A percentile compares a stretch with the other conserved stretches of the same genome.
Conservation (phyloP, 768 basidiomycete species). For the Hygrocybe coccinea region DNA sequence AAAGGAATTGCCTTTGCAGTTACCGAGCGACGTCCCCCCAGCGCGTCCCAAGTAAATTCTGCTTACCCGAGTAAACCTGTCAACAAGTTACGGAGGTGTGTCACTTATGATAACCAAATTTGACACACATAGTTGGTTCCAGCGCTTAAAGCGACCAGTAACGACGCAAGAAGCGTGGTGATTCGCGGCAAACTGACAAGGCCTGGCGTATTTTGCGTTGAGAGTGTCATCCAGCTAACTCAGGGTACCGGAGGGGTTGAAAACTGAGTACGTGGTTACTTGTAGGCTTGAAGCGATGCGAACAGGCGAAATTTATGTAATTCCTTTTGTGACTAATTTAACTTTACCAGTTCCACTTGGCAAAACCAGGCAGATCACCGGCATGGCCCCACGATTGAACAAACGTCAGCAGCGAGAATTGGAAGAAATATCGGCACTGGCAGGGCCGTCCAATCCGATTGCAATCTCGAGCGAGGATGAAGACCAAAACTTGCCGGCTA, state of each 20-base stretch:
- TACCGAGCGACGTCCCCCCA: too few relatives aligned
- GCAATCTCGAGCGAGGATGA: conserved; percentile 40
- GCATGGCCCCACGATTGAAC: conserved; percentile 72
- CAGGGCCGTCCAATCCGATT: conserved; percentile 28
- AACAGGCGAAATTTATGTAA: too few relatives aligned
- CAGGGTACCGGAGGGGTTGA: not conserved
- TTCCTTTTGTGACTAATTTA: too few relatives aligned
- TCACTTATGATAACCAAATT: conserved; percentile 7
- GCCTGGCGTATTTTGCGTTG: conserved; percentile 14
- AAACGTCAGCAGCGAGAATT: conserved; percentile 85
- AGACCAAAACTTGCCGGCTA: conserved; percentile 12
- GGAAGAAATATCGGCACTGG: conserved; percentile 68
- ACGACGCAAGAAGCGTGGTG: conserved; percentile 49
- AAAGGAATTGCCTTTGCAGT: too few relatives aligned
- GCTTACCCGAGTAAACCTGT: conserved; percentile 43
- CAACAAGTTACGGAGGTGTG: not conserved
- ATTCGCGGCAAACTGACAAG: conserved; percentile 39
- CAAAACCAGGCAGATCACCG: not conserved
- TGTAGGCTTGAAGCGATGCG: too few relatives aligned
- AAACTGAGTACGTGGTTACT: not conserved
- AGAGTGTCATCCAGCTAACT: not conserved
- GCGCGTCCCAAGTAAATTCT: too few relatives aligned
- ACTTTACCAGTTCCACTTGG: too few relatives aligned
- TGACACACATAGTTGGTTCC: conserved; percentile 72
- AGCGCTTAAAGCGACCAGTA: conserved; percentile 56